Evolutionary conservation across 768 basidiomycete genomes (phyloP).

Genomic region (Pleurotus salmoneostramineus): DNA sequence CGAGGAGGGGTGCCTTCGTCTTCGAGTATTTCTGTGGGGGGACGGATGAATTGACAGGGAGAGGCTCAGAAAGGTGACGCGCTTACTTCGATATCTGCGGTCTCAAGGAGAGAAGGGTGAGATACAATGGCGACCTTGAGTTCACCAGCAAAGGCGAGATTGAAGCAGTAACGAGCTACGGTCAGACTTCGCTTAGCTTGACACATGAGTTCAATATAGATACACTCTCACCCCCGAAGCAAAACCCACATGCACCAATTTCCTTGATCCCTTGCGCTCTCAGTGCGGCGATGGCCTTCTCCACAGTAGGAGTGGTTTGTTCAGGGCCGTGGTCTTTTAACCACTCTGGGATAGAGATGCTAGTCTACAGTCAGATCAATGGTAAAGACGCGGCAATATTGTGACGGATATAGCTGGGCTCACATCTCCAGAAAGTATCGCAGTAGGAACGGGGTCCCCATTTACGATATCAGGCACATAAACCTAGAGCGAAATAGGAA

Average conservation of each 20-base stretch:
- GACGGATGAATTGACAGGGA: neutral
- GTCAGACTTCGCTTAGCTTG: neutral
- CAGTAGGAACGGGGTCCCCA: conserved; percentile 35
- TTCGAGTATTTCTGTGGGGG: conserved; percentile 41
- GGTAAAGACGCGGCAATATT: no score
- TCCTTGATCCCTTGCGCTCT: conserved; percentile 53
- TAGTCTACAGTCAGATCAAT: conserved; percentile 12
- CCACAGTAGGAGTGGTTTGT: conserved; percentile 41
- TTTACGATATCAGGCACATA: conserved; percentile 37
- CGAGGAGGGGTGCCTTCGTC: conserved; percentile 54
- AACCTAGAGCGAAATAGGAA: conserved; percentile 20
- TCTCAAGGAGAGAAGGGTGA: conserved; percentile 61
- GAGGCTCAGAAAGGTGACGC: neutral
- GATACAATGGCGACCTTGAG: conserved; percentile 45
- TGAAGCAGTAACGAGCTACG: conserved; percentile 52
- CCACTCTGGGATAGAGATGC: conserved; percentile 41
- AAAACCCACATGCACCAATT: conserved; percentile 65
- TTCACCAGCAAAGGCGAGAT: conserved; percentile 54
- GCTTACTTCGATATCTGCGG: conserved; percentile 58
- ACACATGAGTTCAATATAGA: neutral
- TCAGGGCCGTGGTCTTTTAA: conserved; percentile 33
- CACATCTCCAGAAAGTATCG: conserved; percentile 29
- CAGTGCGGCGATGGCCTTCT: conserved; percentile 54
- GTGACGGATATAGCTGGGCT: neutral
- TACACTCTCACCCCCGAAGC: conserved; percentile 49